These are phyloP conservation scores for Talaromyces sp. DNA, from an alignment of 2,329 filamentous ascomycete genomes.

Conservation along the genomic window DNA sequence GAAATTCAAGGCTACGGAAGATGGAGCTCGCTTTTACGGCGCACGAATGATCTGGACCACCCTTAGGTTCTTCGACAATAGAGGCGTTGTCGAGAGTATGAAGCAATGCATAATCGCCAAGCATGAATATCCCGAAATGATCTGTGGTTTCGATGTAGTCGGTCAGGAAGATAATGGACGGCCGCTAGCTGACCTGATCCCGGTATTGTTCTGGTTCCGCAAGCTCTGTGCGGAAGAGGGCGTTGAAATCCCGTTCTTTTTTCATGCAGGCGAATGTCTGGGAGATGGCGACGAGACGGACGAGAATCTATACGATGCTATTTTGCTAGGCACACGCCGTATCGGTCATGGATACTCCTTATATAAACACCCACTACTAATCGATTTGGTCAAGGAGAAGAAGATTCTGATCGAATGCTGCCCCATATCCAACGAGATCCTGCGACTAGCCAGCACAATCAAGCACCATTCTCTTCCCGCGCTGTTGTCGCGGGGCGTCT, in stretches of 20 bases:
- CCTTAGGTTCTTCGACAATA: constrained; percentile 60
- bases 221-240: constrained; percentile 74
- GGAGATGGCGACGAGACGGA: constrained; percentile 74
- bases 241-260: constrained; percentile 87
- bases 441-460: constrained; percentile 72
- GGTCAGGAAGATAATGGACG: constrained; percentile 80
- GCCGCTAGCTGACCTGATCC: constrained; percentile 70
- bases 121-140: constrained; percentile 68
- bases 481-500: constrained; percentile 75
- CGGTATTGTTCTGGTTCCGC: constrained; percentile 89
- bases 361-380: constrained; percentile 84
- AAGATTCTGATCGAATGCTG: constrained; percentile 85
- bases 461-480: constrained; percentile 77
- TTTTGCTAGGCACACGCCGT: constrained; percentile 78
- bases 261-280: constrained; percentile 87
- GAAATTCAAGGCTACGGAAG: constrained; percentile 65
- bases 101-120: constrained; percentile 82
- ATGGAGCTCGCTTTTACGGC: constrained; percentile 78
- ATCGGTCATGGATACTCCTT: constrained; percentile 88
- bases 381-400: constrained; percentile 84
- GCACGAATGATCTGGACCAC: constrained; percentile 80
- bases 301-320: constrained; percentile 81
- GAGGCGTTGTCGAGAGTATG: constrained; percentile 72
- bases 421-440: constrained; percentile 84
- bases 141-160: constrained; percentile 85